A percentile compares a stretch with the other conserved stretches of the same genome.
Evolutionary conservation across 2,329 filamentous ascomycete genomes (phyloP).

Genomic region (Colletotrichum higginsianum): DNA sequence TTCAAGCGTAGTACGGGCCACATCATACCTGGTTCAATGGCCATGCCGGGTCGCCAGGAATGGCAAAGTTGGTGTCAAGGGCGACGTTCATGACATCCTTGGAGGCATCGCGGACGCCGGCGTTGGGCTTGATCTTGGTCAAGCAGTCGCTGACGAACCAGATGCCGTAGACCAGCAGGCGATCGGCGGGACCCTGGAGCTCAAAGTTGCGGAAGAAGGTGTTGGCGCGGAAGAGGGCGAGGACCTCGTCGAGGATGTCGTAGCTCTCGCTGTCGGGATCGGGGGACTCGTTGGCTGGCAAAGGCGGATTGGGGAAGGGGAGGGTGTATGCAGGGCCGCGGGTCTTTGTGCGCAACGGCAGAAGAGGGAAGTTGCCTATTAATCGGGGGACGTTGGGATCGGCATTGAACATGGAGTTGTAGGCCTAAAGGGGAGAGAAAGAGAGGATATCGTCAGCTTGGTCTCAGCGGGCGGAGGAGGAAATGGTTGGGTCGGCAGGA

Average conservation of each 20-base stretch:
- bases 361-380: slow-evolving; percentile 92
- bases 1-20: slow-evolving; percentile 5
- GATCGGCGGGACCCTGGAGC: slow-evolving; percentile 95
- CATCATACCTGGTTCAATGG: slow-evolving; percentile 85
- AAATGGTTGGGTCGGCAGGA: slow-evolving; percentile 6
- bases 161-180: slow-evolving; percentile 96
- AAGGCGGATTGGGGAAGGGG: slow-evolving; percentile 68
- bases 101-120: slow-evolving; percentile 70
- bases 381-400: slow-evolving; percentile 76
- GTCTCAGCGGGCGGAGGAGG: slow-evolving; percentile 10
- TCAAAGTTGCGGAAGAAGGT: slow-evolving; percentile 99
- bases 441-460: slow-evolving; percentile 45
- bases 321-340: slow-evolving; percentile 95
- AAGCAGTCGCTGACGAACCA: slow-evolving; percentile 94
- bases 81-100: slow-evolving; percentile 91
- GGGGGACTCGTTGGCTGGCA: slow-evolving; percentile 74
- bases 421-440: slow-evolving; percentile 73
- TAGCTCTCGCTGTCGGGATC: slow-evolving; percentile 94
- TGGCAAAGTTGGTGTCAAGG: slow-evolving; percentile 92
- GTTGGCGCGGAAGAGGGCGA: slow-evolving; percentile 95
- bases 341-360: slow-evolving; percentile 94
- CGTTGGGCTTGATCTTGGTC: slow-evolving; percentile 84
- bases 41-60: slow-evolving; percentile 93
- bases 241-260: slow-evolving; percentile 94
- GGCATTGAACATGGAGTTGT: slow-evolving; percentile 96